phyloP scores from a whole-genome alignment of 2,329 filamentous ascomycete species.

The Teratosphaeria gauchensis region DNA sequence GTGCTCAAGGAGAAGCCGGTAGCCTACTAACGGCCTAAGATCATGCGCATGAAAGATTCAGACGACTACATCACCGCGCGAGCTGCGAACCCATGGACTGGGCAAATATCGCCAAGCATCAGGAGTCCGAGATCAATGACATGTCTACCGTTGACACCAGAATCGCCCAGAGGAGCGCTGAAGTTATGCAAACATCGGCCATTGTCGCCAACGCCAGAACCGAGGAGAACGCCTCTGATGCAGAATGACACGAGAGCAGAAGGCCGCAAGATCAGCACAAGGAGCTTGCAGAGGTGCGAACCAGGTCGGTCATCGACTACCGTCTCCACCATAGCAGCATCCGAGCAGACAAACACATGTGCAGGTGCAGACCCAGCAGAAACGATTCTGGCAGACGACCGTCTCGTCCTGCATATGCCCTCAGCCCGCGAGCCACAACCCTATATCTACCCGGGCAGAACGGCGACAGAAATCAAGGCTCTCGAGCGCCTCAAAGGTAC shows the following conservation, averaged over 20 bases:
- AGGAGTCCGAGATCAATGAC: constrained; percentile 12
- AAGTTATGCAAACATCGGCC: constrained; percentile 10
- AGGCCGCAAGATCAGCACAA: constrained; percentile 17
- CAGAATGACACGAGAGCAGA: constrained; percentile 13
- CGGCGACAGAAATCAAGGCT: constrained; percentile 21
- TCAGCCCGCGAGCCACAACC: constrained; percentile 26
- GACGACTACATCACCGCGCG: constrained; percentile 28
- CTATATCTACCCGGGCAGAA: constrained; percentile 20
- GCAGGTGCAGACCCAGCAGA: constrained; percentile 1
- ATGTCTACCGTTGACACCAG: constrained; percentile 15
- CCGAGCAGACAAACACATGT: constrained; percentile 4
- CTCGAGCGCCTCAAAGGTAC: constrained; percentile 22
- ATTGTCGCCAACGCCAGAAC: constrained; percentile 11
- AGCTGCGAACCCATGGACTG: constrained; percentile 25
- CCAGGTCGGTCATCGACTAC: constrained; percentile 13
- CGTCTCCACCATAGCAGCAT: constrained; percentile 6
- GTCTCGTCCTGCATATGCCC: constrained; percentile 26
- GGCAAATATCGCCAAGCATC: constrained; percentile 24
- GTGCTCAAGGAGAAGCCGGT: constrained; percentile 9
- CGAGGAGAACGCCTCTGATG: constrained; percentile 8
- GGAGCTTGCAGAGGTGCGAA: constrained; percentile 7
- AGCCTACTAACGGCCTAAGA: constrained; percentile 3
- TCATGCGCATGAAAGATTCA: constrained; percentile 25
- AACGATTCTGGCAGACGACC: constrained; percentile 11
- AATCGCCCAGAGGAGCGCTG: constrained; percentile 22